Conservation (phyloP, 2,329 filamentous ascomycete species). For the Sporothrix dimorphospora region DNA sequence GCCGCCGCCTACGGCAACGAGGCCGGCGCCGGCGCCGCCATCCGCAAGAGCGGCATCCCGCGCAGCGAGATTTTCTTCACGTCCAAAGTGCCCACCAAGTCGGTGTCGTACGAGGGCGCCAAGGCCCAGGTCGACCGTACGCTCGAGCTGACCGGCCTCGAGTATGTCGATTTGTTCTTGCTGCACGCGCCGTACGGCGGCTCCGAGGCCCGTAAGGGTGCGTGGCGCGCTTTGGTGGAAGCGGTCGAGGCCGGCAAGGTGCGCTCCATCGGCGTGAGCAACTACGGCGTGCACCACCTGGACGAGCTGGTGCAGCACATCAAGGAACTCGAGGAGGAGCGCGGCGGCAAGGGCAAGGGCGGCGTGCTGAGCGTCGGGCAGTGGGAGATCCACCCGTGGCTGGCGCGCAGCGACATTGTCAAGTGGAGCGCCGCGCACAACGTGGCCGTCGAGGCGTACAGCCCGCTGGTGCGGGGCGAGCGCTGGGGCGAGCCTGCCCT, state of each 20-base stretch:
- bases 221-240: constrained; percentile 67
- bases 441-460: constrained; percentile 66
- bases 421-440: constrained; percentile 71
- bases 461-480: constrained; percentile 65
- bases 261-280: constrained; percentile 65
- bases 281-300: constrained; percentile 66
- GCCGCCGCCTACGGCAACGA: constrained; percentile 69
- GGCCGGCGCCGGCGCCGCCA: constrained; percentile 60
- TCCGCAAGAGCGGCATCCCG: constrained; percentile 56
- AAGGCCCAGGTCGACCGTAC: not conserved
- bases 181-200: constrained; percentile 66
- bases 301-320: constrained; percentile 62
- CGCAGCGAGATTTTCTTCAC: constrained; percentile 63
- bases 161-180: constrained; percentile 69
- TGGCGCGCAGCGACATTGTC: constrained; percentile 75
- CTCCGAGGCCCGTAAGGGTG: constrained; percentile 56
- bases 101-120: constrained; percentile 42
- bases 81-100: constrained; percentile 58
- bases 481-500: constrained; percentile 71
- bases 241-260: constrained; percentile 64
- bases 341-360: constrained; percentile 64
- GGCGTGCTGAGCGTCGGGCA: constrained; percentile 82
- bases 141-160: constrained; percentile 52
- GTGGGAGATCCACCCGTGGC: constrained; percentile 90
- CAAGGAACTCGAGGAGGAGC: constrained; percentile 62